Percentiles rank a stretch among this genome's conserved stretches.
phyloP scores from a whole-genome alignment of 441 rosid species.

The Corymbia calophylla region DNA sequence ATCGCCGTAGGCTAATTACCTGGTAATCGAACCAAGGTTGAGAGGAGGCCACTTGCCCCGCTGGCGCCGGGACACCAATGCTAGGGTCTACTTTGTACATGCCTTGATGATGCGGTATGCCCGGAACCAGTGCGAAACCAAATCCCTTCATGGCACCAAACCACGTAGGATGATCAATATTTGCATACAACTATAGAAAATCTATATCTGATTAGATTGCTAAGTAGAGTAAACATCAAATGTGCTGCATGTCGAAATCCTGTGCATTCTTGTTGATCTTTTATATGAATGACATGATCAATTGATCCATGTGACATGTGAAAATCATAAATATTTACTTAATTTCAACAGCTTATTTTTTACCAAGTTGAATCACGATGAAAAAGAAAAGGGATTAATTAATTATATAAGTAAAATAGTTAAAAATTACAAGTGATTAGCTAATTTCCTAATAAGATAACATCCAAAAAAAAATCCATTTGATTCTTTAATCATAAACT shows the following conservation, averaged over 20 bases:
- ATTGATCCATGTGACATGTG: background rate
- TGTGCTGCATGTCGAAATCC: background rate
- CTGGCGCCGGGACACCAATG: background rate
- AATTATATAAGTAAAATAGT: no score
- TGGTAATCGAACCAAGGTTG: background rate
- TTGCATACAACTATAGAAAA: background rate
- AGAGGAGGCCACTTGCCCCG: background rate
- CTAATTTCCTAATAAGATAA: background rate
- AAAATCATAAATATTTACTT: background rate
- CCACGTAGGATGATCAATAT: background rate
- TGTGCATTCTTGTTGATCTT: fast-evolving
- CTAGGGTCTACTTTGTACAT: background rate
- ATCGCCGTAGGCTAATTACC: fast-evolving
- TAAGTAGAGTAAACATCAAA: background rate
- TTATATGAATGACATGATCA: background rate
- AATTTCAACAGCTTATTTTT: background rate
- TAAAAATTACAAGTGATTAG: background rate
- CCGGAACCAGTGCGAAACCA: background rate
- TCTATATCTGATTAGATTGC: background rate
- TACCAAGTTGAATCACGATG: background rate
- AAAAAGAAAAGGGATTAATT: background rate
- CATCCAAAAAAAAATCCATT: background rate
- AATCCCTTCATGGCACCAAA: background rate
- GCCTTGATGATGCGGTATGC: background rate
- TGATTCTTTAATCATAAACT: background rate